A percentile compares a stretch with the other conserved stretches of the same genome.
phyloP scores from a whole-genome alignment of 164 flowering plant genomes.

The Chimonanthus salicifolius region DNA sequence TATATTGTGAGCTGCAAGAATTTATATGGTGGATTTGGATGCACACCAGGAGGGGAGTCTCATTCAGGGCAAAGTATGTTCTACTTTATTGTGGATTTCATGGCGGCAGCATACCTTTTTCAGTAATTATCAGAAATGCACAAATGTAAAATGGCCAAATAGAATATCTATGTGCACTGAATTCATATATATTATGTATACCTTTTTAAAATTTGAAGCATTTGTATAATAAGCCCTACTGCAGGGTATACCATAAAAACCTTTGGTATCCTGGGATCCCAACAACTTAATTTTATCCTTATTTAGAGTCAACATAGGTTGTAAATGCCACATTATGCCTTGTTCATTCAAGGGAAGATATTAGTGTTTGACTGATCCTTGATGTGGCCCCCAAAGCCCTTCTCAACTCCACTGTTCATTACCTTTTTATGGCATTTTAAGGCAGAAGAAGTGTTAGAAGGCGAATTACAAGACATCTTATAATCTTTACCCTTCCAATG shows the following conservation, averaged over 20 bases:
- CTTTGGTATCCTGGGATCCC: background rate
- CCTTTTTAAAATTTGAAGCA: background rate
- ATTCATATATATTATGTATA: no score
- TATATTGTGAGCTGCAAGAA: conserved; percentile 93
- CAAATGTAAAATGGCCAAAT: background rate
- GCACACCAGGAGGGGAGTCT: conserved; percentile 94
- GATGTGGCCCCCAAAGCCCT: no score
- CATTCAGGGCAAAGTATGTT: conserved; percentile 92
- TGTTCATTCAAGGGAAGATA: no score
- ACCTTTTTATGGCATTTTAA: no score
- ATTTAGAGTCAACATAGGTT: background rate
- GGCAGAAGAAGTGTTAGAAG: no score
- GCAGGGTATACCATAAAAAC: background rate
- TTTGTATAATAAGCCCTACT: background rate
- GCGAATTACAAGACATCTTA: no score
- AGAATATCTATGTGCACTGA: background rate
- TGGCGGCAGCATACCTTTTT: background rate
- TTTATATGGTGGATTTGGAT: conserved; percentile 94
- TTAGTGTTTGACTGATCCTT: no score
- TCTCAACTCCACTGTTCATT: no score
- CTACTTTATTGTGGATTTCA: background rate
- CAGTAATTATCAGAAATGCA: background rate
- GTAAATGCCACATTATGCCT: background rate
- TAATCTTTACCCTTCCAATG: no score
- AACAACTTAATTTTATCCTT: background rate